Evolutionary conservation across 768 basidiomycete genomes (phyloP), one percentile per base, ranked within the genome.

Genomic region (Asterophora parasitica): DNA sequence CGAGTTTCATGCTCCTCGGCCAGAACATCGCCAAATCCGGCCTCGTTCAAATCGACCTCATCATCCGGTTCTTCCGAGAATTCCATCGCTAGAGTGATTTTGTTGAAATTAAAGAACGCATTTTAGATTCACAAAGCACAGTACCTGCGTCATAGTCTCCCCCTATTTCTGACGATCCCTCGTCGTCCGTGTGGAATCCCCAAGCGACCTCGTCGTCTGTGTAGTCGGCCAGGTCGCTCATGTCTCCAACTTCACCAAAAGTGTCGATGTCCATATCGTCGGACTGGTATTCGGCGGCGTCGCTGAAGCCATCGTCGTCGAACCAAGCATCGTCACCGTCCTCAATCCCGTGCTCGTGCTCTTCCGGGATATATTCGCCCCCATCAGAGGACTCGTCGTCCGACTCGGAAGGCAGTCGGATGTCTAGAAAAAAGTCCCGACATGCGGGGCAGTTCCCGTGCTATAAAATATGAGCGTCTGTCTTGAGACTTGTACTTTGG

Each of bases 401-500:
- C 9, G 76, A 75, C 28, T 80, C 76, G 1, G 74, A 68, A 1
- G 68, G 67, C 1, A 75, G 73, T 4, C 61, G 65, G 32, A 83
- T 71, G 43, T 80, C 75, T 32, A 82, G 64, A 62, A 86, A 85
- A 5, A 66, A 61, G 49, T 78, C 66, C 26, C 85, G 69, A 60
- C 85, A 88, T 4, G 82, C 77, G 12, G 85, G 85, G 54, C 85
- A 88, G 54, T 70, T 85, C 11, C 84, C 84, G 55, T 85, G 84
- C 82, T 85, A 50, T 4, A 59, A 12, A 38, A 35, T 17, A 11
- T 52, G 35, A 43, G 36, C 36, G n/a, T n/a, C n/a, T n/a, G n/a
- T n/a, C n/a, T n/a, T n/a, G n/a, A n/a, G n/a, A n/a, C n/a, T n/a
- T n/a, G n/a, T n/a, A n/a, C n/a, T n/a, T n/a, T n/a, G n/a, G n/a